These are phyloP conservation scores for Poa annua DNA, from an alignment of 176 grass and related monocot species.

Conservation along the genomic window DNA sequence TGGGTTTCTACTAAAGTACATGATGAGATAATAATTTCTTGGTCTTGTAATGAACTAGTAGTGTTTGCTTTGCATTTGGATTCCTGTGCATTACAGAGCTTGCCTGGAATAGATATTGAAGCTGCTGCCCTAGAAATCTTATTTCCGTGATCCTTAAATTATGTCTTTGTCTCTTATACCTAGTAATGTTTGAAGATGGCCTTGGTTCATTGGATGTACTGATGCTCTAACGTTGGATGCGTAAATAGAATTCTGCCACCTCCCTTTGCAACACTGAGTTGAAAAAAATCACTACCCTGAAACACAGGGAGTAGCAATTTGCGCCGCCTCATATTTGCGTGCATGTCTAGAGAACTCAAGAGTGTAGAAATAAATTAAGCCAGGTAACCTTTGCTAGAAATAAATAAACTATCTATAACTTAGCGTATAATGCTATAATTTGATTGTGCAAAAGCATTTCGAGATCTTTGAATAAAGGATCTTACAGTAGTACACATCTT, in stretches of 20 bases:
- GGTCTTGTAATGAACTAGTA: slow-evolving; percentile 42
- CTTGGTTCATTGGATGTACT: not conserved
- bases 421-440: not conserved
- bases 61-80: slow-evolving; percentile 34
- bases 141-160: not conserved
- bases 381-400: not conserved
- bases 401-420: not conserved
- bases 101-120: slow-evolving; percentile 15
- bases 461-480: not conserved
- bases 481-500: not conserved
- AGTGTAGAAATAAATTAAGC: not conserved
- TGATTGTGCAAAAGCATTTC: not conserved
- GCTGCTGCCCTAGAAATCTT: not conserved
- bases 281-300: not conserved
- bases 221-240: not conserved
- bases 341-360: not conserved
- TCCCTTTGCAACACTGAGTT: not conserved
- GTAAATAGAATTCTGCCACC: not conserved
- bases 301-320: not conserved
- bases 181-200: not conserved
- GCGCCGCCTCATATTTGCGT: not conserved
- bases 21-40: slow-evolving; percentile 50
- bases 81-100: slow-evolving; percentile 5
- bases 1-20: slow-evolving; percentile 40
- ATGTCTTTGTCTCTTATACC: not conserved